Base-by-base conservation (phyloP, 2,329 filamentous ascomycete species). In the Fusarium zealandicum region DNA sequence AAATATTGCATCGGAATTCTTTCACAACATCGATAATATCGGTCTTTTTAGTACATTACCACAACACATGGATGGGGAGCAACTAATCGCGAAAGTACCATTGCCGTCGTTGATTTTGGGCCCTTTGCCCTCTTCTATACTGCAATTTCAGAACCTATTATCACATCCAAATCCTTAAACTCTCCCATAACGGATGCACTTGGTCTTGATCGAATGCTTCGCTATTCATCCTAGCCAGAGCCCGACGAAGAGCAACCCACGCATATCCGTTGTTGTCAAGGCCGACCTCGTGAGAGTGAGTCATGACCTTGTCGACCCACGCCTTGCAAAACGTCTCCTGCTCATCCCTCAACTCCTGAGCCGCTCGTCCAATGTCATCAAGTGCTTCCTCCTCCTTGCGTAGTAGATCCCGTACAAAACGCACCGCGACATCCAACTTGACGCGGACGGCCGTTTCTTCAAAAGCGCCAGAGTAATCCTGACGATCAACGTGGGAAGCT, bases 391-490 rank as follows among this genome's bases (percentile, higher is more conserved):
- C 38, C 12, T 48, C 39, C 30, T 33, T 44, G 5, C 33, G 17
- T 6, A 43, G 13, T 6, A 54, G 16, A 17, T 42, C 38, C 32
- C 32, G 48, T 35, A 54, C 14, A 31, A 48, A 54, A 7, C 27
- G 38, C 8, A 48, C 17, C 20, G 44, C 43, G 27, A 48, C 38
- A 31, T 33, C 14, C 9, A 48, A 30, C 13, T 39, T 43, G 18
- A 48, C 43, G 4, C 43, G 32, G 3, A 54, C 38, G 5, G 28
- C 39, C 16, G 38, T 54, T 35, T 54, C 51, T 22, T 39, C 38
- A 3, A 12, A 11, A 6, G 5, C 10, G 5, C 28, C 16, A 16
- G 38, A n/a, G 17, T 54, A 54, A 31, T 48, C 43, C 2, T 11
- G 11, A 10, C 38, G 38, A 18, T 48, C 31, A 11, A 54, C 43